These are phyloP conservation scores for Acacia acuminata DNA, from an alignment of 306 rosid genomes.

Conservation along the genomic window DNA sequence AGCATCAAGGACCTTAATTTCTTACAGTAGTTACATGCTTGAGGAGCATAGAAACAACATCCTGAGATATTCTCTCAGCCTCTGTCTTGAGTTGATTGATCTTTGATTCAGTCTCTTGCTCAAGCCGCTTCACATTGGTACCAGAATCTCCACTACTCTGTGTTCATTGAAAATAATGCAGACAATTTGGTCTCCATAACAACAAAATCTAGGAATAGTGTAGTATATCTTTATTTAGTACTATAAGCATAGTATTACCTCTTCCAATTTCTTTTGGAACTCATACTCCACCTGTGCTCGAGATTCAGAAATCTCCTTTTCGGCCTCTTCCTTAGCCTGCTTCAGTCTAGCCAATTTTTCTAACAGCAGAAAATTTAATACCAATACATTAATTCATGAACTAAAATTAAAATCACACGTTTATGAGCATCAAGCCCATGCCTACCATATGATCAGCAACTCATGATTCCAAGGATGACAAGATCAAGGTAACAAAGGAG, in stretches of 20 bases:
- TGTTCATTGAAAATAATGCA: conserved; percentile 26
- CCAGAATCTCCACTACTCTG: conserved; percentile 96
- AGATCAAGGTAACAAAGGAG: neutral
- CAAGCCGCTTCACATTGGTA: conserved; percentile 93
- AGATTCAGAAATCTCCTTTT: conserved; percentile 71
- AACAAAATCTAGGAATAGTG: conserved; percentile 6
- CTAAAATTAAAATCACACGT: neutral
- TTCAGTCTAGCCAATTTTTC: conserved; percentile 83
- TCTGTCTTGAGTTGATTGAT: conserved; percentile 61
- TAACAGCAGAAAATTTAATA: conserved; percentile 32
- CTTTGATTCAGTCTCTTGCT: conserved; percentile 67
- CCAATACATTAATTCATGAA: conserved; percentile 17
- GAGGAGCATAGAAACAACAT: conserved; percentile 75
- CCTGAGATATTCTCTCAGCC: conserved; percentile 64
- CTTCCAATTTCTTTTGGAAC: conserved; percentile 72
- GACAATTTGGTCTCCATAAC: conserved; percentile 1
- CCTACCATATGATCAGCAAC: conserved; percentile 13
- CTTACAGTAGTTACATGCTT: conserved; percentile 74
- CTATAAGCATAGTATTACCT: conserved; percentile 38
- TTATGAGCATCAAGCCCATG: neutral
- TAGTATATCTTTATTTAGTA: neutral
- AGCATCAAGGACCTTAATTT: conserved; percentile 41
- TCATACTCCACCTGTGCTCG: conserved; percentile 69
- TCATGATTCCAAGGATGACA: neutral
- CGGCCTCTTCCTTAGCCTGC: conserved; percentile 90